phyloP scores from a whole-genome alignment of 352 stramenopile species.

The Hyaloperonospora arabidopsidis region DNA sequence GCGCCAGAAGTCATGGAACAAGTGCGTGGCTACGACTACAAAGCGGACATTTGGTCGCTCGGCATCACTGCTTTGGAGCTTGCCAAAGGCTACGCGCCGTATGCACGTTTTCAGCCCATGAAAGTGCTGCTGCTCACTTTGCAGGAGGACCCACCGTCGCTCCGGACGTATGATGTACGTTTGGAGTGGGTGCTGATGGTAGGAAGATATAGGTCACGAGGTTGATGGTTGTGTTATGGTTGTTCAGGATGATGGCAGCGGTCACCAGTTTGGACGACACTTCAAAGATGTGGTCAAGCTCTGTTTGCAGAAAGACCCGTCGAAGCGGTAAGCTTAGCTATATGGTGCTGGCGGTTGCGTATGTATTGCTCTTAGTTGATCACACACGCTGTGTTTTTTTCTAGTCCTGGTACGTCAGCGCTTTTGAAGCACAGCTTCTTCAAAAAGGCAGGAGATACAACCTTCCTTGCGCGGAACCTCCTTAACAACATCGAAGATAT shows the following conservation, averaged over 20 bases:
- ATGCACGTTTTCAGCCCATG: slow-evolving; percentile 97
- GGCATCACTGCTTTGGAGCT: slow-evolving; percentile 98
- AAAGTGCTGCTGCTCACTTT: slow-evolving; percentile 96
- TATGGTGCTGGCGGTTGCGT: background rate
- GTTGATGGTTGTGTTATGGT: background rate
- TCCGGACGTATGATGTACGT: slow-evolving; percentile 84
- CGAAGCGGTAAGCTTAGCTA: slow-evolving; percentile 51
- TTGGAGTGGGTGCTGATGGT: background rate
- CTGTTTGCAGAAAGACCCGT: slow-evolving; percentile 84
- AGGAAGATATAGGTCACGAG: background rate
- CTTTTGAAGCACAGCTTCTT: slow-evolving; percentile 87
- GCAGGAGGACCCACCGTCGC: slow-evolving; percentile 92
- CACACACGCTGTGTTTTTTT: background rate
- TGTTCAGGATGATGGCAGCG: slow-evolving; percentile 68
- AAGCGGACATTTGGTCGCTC: slow-evolving; percentile 99
- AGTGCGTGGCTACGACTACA: slow-evolving; percentile 89
- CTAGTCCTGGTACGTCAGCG: slow-evolving; percentile 66
- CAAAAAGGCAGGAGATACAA: slow-evolving; percentile 75
- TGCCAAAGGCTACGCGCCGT: slow-evolving; percentile 97
- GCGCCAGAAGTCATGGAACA: slow-evolving; percentile 91
- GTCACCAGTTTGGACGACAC: slow-evolving; percentile 75
- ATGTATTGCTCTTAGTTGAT: slow-evolving; percentile 3
- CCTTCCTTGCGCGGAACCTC: slow-evolving; percentile 56
- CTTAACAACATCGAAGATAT: slow-evolving; percentile 82
- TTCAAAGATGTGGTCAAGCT: slow-evolving; percentile 87